phyloP scores from a whole-genome alignment of 805 yeast genomes.

The Candida saitoana region DNA sequence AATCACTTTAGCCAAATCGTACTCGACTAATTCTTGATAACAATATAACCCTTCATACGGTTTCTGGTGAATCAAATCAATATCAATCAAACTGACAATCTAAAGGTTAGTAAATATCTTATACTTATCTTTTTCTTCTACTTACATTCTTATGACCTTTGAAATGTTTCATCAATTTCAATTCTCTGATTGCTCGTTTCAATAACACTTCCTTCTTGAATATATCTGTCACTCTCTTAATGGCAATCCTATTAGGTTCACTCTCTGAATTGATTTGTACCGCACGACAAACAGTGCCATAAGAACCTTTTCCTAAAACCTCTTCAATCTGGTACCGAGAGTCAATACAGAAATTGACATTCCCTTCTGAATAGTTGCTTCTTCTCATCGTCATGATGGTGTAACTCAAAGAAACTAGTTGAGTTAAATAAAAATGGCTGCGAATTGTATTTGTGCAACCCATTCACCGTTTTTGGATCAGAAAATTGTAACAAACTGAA shows the following conservation, averaged over 20 bases:
- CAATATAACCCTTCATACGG: conserved; percentile 88
- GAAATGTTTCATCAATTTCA: conserved; percentile 74
- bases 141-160: conserved; percentile 75
- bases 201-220: conserved; percentile 63
- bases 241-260: conserved; percentile 48
- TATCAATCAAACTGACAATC: conserved; percentile 69
- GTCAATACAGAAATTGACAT: conserved; percentile 54
- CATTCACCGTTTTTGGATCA: too few species aligned
- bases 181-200: conserved; percentile 79
- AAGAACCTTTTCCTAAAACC: conserved; percentile 78
- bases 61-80: conserved; percentile 59
- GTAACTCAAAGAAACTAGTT: background rate
- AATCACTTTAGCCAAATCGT: conserved; percentile 77
- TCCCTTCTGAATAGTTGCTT: conserved; percentile 3
- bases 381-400: background rate
- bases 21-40: conserved; percentile 79
- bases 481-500: too few species aligned
- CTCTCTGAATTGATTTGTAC: conserved; percentile 34
- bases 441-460: background rate
- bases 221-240: conserved; percentile 74
- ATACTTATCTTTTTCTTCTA: too few species aligned
- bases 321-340: conserved; percentile 53
- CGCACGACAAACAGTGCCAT: conserved; percentile 82
- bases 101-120: conserved; percentile 22
- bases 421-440: background rate